These are phyloP conservation scores for Platanthera guangdongensis DNA, from an alignment of 106 monocot species.

Conservation along the genomic window DNA sequence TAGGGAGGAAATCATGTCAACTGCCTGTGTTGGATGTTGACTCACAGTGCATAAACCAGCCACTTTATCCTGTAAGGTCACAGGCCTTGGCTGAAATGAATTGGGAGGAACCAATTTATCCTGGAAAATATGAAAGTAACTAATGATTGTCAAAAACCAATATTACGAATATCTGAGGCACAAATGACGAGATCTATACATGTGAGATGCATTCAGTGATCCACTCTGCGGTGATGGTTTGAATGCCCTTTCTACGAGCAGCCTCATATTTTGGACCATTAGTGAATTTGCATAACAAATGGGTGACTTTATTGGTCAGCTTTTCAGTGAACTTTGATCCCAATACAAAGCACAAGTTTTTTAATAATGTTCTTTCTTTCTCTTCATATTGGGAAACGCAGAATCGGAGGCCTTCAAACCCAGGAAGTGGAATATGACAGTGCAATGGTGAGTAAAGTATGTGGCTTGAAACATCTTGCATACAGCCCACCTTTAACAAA, in stretches of 20 bases:
- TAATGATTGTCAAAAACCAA: neutral
- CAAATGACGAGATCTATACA: constrained; percentile 24
- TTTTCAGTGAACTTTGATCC: constrained; percentile 78
- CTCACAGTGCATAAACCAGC: constrained; percentile 66
- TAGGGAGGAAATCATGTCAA: constrained; percentile 29
- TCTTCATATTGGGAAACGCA: constrained; percentile 92
- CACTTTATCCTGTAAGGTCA: constrained; percentile 67
- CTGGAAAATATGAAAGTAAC: constrained; percentile 20
- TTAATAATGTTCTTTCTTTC: constrained; percentile 70
- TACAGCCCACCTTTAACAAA: constrained; percentile 48
- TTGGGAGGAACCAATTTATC: constrained; percentile 58
- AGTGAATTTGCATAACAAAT: constrained; percentile 88
- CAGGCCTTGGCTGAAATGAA: constrained; percentile 58
- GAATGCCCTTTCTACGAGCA: constrained; percentile 71
- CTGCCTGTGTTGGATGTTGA: constrained; percentile 80
- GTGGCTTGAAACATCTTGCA: constrained; percentile 74
- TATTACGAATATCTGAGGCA: neutral
- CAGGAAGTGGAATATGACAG: constrained; percentile 75
- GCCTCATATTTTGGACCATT: constrained; percentile 84
- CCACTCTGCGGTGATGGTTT: constrained; percentile 83
- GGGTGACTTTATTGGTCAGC: constrained; percentile 64
- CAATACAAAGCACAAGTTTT: constrained; percentile 66
- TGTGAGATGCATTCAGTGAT: constrained; percentile 65
- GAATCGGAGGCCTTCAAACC: constrained; percentile 65
- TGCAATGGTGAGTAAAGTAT: constrained; percentile 75